phyloP scores from a whole-genome alignment of 805 yeast species.

The Metschnikowia lochheadii region DNA sequence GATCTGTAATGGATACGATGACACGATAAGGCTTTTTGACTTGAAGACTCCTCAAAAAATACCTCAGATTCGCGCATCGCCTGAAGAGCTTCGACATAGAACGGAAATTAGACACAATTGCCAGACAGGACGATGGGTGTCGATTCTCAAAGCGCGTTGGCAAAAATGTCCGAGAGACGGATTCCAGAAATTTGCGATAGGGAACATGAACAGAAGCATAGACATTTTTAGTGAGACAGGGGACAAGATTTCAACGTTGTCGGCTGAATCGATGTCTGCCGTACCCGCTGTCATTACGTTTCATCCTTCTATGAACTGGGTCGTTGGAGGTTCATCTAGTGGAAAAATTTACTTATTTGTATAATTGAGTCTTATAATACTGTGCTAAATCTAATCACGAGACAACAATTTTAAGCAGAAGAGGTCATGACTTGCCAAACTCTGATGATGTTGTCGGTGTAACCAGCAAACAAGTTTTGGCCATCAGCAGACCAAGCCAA shows the following conservation, averaged over 20 bases:
- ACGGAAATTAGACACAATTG: slow-evolving; percentile 72
- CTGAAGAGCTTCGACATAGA: neutral
- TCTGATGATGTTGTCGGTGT: slow-evolving; percentile 99
- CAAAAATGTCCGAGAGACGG: slow-evolving; percentile 68
- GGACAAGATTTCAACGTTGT: slow-evolving; percentile 69
- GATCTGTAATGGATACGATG: slow-evolving; percentile 86
- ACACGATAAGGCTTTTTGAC: slow-evolving; percentile 12
- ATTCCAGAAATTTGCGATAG: slow-evolving; percentile 81
- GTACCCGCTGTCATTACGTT: slow-evolving; percentile 87
- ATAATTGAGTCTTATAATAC: slow-evolving; percentile 10
- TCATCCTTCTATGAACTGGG: slow-evolving; percentile 87
- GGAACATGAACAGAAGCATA: slow-evolving; percentile 84
- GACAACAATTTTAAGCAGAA: slow-evolving; percentile 34
- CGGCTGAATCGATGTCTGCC: slow-evolving; percentile 61
- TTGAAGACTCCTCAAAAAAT: neutral
- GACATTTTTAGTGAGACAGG: slow-evolving; percentile 82
- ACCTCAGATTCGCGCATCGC: neutral
- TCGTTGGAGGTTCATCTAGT: slow-evolving; percentile 90
- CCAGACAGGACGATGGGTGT: slow-evolving; percentile 96
- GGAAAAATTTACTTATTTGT: slow-evolving; percentile 75
- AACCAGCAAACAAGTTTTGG: slow-evolving; percentile 99
- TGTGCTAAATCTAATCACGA: neutral
- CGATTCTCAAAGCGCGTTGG: slow-evolving; percentile 86
- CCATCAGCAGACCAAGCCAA: slow-evolving; percentile 99
- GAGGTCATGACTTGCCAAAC: slow-evolving; percentile 99